Evolutionary conservation across 1,284 basidiomycete species (phyloP), one percentile per base, ranked within the genome.

Genomic region (Papiliotrema nemorosa): DNA sequence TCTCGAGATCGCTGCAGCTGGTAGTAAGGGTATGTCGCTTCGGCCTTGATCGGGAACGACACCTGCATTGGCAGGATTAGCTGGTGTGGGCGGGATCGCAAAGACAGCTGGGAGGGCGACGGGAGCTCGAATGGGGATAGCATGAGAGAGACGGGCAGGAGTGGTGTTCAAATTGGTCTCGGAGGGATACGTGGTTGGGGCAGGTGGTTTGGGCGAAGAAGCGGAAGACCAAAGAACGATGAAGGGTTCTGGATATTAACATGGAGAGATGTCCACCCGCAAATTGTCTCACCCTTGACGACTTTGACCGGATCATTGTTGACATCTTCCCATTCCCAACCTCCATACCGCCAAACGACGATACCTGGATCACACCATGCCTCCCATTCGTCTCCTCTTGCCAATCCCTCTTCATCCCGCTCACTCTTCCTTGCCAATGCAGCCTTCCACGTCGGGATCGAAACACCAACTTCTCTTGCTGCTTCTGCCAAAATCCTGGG

Each of bases 301-400:
- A 61, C 43, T 49, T 63, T 65, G 49, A 60, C 46, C 12, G 66
- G 66, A 44, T 75, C 73, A 60, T 68, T 73, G 31, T 62, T 70
- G 21, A 61, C 44, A 43, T 74, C 72, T 38, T 70, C 69, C 64
- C 67, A 75, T 16, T 68, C 64, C 72, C 72, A 74, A 3, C 63
- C 66, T 1, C 73, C 73, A 59, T 67, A 70, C 39, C 73, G 57
- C 70, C 68, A 73, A 29, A 64, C 59, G 9, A 75, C 70, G 52
- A 64, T 61, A 10, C 73, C 73, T 14, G 73, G 73, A 64, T 75
- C 73, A 48, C 72, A 70, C 72, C 72, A 75, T 6, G 64, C 66
- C 52, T 75, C 67, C 73, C 73, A 75, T 52, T 70, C 64, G 20
- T 60, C 63, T 34, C 50, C 36, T 18, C 33, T 26, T 3, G 22